Percentiles rank a stretch among this genome's conserved stretches.
Conservation (phyloP, 345 rosid genomes). For the Bruguiera gymnorhiza region DNA sequence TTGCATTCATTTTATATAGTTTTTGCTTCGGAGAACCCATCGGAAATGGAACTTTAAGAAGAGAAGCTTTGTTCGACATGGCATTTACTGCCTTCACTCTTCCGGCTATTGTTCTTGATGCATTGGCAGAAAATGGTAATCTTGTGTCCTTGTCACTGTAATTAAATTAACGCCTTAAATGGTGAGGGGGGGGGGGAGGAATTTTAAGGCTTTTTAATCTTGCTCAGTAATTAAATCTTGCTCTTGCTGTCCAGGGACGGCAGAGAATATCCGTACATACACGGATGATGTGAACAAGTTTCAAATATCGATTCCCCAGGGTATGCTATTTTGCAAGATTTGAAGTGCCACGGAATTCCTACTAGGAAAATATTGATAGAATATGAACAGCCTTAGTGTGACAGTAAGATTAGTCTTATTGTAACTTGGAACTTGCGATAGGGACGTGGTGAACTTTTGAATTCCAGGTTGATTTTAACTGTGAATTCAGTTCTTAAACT, state of each 20-base stretch:
- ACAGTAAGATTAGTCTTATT: no score
- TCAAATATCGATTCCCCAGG: conserved; percentile 76
- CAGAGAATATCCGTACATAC: conserved; percentile 50
- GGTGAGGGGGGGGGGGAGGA: neutral
- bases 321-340: conserved; percentile 25
- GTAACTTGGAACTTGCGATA: no score
- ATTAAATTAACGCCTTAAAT: neutral
- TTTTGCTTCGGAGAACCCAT: conserved; percentile 3
- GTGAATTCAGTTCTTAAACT: no score
- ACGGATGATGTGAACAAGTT: conserved; percentile 77
- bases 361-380: no score
- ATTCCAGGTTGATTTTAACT: no score
- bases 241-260: conserved; percentile 21
- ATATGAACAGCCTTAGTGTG: no score
- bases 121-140: conserved; percentile 40
- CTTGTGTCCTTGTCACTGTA: neutral
- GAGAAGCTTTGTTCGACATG: conserved; percentile 48
- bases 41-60: conserved; percentile 41
- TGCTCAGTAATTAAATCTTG: neutral
- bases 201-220: neutral
- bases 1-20: conserved; percentile 14
- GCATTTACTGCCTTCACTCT: conserved; percentile 45
- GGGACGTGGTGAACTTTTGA: no score
- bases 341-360: no score
- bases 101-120: conserved; percentile 38